Evolutionary conservation across 345 rosid species (phyloP).

Genomic region (Euphorbia lathyris): DNA sequence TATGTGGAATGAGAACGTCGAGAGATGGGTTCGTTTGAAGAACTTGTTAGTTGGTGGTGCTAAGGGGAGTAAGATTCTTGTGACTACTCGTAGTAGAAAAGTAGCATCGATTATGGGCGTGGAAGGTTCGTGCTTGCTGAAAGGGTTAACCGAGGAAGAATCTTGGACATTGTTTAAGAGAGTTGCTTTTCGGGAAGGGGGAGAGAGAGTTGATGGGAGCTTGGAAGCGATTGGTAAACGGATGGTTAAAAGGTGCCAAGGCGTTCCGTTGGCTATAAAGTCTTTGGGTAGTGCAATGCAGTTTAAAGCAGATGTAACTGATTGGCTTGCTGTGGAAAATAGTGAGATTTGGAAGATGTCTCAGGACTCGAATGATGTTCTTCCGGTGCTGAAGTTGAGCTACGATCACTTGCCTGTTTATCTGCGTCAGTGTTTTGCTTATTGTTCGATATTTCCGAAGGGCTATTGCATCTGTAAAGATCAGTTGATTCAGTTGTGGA

Average conservation of each 20-base stretch:
- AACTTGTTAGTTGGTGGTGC: slow-evolving; percentile 9
- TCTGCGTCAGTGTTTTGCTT: slow-evolving; percentile 22
- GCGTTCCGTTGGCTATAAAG: slow-evolving; percentile 28
- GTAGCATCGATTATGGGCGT: slow-evolving; percentile 15
- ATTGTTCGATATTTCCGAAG: slow-evolving; percentile 16
- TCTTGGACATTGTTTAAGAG: slow-evolving; percentile 17
- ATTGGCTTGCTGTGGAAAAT: slow-evolving; percentile 14
- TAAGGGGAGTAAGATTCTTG: slow-evolving; percentile 11
- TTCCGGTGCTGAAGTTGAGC: slow-evolving; percentile 21
- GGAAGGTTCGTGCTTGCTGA: background rate
- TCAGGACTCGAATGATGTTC: slow-evolving; percentile 2
- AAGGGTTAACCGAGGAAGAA: slow-evolving; percentile 10
- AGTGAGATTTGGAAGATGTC: slow-evolving; percentile 19
- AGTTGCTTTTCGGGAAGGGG: slow-evolving; percentile 9
- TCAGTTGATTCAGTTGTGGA: slow-evolving; percentile 1
- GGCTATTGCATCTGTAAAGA: slow-evolving; percentile 1
- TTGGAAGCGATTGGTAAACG: slow-evolving; percentile 15
- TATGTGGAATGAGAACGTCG: slow-evolving; percentile 18
- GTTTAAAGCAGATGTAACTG: background rate
- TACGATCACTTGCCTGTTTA: slow-evolving; percentile 12
- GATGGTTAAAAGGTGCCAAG: slow-evolving; percentile 22
- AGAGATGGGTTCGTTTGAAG: slow-evolving; percentile 13
- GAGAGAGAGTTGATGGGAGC: background rate
- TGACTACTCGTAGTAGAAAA: slow-evolving; percentile 11
- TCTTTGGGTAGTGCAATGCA: slow-evolving; percentile 22